These are phyloP conservation scores for Annona cherimola DNA, from an alignment of 164 flowering plant species.

Conservation along the genomic window DNA sequence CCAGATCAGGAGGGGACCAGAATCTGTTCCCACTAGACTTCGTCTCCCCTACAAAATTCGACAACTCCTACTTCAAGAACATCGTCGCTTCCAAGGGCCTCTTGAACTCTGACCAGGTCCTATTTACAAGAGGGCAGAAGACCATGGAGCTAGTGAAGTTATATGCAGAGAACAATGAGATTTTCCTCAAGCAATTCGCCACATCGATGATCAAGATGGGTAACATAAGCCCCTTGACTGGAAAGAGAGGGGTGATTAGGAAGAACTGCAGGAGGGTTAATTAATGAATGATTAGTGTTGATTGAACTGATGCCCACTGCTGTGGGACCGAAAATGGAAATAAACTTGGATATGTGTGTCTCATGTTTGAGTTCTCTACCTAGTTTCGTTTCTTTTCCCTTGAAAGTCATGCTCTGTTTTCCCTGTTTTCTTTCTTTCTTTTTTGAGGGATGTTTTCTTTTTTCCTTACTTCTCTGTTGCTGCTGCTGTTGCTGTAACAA, in stretches of 20 bases:
- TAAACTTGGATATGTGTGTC: neutral
- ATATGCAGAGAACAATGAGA: constrained; percentile 53
- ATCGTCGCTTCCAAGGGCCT: constrained; percentile 65
- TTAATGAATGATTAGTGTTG: neutral
- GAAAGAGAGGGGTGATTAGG: constrained; percentile 76
- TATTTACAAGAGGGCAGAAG: constrained; percentile 42
- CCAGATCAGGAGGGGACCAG: constrained; percentile 87
- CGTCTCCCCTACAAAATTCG: constrained; percentile 59
- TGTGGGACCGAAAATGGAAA: neutral
- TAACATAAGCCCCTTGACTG: constrained; percentile 75
- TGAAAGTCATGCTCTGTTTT: neutral
- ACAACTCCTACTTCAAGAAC: constrained; percentile 85
- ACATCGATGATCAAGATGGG: constrained; percentile 90
- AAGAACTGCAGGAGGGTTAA: constrained; percentile 76
- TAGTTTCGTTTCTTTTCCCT: too few species aligned
- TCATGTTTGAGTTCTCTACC: neutral
- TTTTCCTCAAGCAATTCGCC: constrained; percentile 83
- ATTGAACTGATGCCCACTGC: neutral
- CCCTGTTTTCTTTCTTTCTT: too few species aligned
- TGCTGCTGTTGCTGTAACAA: neutral
- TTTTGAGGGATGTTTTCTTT: neutral
- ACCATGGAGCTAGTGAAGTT: constrained; percentile 62
- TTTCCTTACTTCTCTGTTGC: neutral
- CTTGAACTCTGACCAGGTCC: constrained; percentile 70
- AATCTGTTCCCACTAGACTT: constrained; percentile 73